phyloP scores from a whole-genome alignment of 2,329 filamentous ascomycete genomes.

The Tolypocladium amazonense region DNA sequence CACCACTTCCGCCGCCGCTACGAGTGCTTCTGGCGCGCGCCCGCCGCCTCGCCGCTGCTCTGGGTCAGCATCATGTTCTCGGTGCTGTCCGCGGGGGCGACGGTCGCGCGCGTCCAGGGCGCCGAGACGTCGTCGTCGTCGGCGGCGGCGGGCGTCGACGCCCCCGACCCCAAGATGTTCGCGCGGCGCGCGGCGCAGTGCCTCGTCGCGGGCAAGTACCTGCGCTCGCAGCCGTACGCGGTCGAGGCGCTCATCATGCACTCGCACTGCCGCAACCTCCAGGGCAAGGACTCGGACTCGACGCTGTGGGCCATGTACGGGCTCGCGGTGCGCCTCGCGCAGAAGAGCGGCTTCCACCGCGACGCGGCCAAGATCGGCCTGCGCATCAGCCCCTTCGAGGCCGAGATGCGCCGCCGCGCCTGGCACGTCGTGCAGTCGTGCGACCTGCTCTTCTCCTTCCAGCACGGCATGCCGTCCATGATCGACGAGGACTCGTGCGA shows the following conservation, averaged over 20 bases:
- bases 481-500: constrained; percentile 36
- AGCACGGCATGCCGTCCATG: constrained; percentile 41
- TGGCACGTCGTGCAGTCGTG: constrained; percentile 38
- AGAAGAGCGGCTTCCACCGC: constrained; percentile 41
- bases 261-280: constrained; percentile 29
- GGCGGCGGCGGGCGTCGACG: neutral
- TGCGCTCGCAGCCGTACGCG: constrained; percentile 31
- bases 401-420: constrained; percentile 37
- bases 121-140: constrained; percentile 1
- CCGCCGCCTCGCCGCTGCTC: constrained; percentile 27
- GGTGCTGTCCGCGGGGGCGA: constrained; percentile 29
- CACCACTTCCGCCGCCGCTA: constrained; percentile 37
- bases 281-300: constrained; percentile 29
- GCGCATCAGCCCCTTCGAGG: constrained; percentile 35
- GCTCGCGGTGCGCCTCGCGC: constrained; percentile 35
- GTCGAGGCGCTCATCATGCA: constrained; percentile 40
- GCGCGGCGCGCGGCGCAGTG: constrained; percentile 30
- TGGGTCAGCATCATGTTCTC: constrained; percentile 42
- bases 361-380: constrained; percentile 30
- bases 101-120: constrained; percentile 21
- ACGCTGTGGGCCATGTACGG: constrained; percentile 37
- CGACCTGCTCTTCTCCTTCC: constrained; percentile 38
- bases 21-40: constrained; percentile 33
- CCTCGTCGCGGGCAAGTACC: constrained; percentile 36
- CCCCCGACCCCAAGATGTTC: constrained; percentile 17